phyloP scores from a whole-genome alignment of 768 basidiomycete species.

The Nevesoporus exiguus region DNA sequence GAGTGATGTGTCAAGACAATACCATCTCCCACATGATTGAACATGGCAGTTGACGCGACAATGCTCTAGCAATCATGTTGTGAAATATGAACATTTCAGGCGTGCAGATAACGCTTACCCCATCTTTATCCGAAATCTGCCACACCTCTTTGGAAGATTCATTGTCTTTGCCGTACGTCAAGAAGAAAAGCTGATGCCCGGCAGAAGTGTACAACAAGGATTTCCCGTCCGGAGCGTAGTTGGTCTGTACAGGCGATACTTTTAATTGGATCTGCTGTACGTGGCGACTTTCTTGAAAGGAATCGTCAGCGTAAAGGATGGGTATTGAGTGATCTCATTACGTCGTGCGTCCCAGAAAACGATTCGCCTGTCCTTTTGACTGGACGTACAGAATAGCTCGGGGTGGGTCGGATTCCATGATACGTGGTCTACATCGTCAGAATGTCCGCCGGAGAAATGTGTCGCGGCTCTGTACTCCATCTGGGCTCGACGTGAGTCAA shows the following conservation, averaged over 20 bases:
- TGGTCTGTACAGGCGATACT: conserved; percentile 59
- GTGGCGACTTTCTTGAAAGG: conserved; percentile 59
- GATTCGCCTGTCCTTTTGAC: conserved; percentile 68
- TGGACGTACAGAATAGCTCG: conserved; percentile 77
- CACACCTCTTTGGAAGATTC: conserved; percentile 53
- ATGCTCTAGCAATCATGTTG: conserved; percentile 35
- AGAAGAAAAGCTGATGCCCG: conserved; percentile 56
- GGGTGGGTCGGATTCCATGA: conserved; percentile 87
- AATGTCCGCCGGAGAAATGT: conserved; percentile 66
- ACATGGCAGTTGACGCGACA: conserved; percentile 62
- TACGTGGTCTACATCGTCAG: conserved; percentile 77
- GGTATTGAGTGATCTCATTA: conserved; percentile 34
- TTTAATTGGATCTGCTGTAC: conserved; percentile 59
- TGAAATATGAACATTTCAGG: not conserved
- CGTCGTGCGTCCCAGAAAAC: conserved; percentile 86
- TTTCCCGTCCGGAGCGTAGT: conserved; percentile 70
- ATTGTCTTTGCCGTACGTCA: conserved; percentile 54
- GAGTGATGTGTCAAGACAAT: conserved; percentile 63
- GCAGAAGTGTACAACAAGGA: conserved; percentile 61
- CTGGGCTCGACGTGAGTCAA: conserved; percentile 33
- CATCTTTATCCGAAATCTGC: conserved; percentile 36
- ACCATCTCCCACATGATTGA: conserved; percentile 73
- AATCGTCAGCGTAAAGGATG: conserved; percentile 6
- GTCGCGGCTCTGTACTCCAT: conserved; percentile 68
- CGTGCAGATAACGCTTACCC: conserved; percentile 3